Percentiles rank a stretch among this genome's conserved stretches.
Evolutionary conservation across 1,284 basidiomycete genomes (phyloP).

Genomic region (Meripilus lineatus): DNA sequence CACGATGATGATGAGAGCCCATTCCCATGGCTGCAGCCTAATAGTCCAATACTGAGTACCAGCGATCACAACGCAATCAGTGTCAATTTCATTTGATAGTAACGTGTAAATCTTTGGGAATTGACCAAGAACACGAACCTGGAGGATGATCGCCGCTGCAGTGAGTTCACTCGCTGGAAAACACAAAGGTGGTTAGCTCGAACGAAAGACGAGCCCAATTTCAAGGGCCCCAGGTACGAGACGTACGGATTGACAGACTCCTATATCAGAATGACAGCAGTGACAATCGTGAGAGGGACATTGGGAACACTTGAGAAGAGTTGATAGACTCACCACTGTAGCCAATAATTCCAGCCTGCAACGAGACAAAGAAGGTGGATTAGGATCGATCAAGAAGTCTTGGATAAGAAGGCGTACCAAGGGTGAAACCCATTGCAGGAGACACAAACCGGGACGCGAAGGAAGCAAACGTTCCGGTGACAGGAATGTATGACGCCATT

Average conservation of each 20-base stretch:
- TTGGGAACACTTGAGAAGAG: too few species aligned
- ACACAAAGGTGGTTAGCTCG: background rate
- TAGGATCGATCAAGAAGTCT: too few species aligned
- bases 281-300: background rate
- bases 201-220: background rate
- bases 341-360: constrained; percentile 50
- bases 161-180: constrained; percentile 38
- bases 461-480: constrained; percentile 47
- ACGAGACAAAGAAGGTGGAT: too few species aligned
- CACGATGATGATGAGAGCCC: constrained; percentile 45
- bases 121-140: constrained; percentile 25
- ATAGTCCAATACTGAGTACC: constrained; percentile 22
- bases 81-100: background rate
- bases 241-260: constrained; percentile 37
- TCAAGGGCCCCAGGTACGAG: background rate
- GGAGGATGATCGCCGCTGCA: constrained; percentile 36
- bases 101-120: background rate
- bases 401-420: constrained; percentile 15
- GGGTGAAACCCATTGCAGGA: constrained; percentile 25
- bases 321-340: constrained; percentile 38
- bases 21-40: constrained; percentile 40
- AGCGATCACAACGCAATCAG: background rate
- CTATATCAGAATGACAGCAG: constrained; percentile 16
- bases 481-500: constrained; percentile 48
- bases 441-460: constrained; percentile 35